Evolutionary conservation across 2,329 filamentous ascomycete species (phyloP).

Genomic region (Camillea tinctor): DNA sequence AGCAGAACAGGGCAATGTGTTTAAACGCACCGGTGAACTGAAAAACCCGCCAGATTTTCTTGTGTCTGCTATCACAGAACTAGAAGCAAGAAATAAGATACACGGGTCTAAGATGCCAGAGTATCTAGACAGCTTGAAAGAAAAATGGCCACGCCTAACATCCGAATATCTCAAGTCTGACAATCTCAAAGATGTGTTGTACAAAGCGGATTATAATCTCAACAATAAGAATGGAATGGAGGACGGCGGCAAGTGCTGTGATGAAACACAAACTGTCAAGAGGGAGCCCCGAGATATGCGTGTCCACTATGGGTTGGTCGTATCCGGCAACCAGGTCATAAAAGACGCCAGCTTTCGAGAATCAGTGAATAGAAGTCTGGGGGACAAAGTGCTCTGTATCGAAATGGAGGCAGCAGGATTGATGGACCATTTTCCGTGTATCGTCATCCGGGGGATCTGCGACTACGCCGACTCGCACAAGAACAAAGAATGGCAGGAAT

Average conservation of each 20-base stretch:
- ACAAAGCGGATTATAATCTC: slow-evolving; percentile 9
- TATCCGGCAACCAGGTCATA: slow-evolving; percentile 27
- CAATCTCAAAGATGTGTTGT: slow-evolving; percentile 17
- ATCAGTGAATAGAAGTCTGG: slow-evolving; percentile 7
- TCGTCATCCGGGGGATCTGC: slow-evolving; percentile 28
- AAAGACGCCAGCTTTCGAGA: slow-evolving; percentile 23
- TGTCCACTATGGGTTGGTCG: slow-evolving; percentile 27
- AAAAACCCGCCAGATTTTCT: slow-evolving; percentile 21
- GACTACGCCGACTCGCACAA: slow-evolving; percentile 29
- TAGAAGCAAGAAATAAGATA: slow-evolving; percentile 14
- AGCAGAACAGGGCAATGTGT: slow-evolving; percentile 5
- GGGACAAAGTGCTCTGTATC: slow-evolving; percentile 17
- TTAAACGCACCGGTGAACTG: slow-evolving; percentile 17
- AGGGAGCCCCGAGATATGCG: slow-evolving; percentile 17
- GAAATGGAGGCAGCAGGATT: slow-evolving; percentile 22
- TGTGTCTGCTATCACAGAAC: slow-evolving; percentile 16
- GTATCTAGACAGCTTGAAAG: slow-evolving; percentile 16
- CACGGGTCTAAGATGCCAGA: slow-evolving; percentile 15
- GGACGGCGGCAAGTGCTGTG: slow-evolving; percentile 16
- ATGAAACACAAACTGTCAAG: slow-evolving; percentile 13
- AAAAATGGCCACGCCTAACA: slow-evolving; percentile 14
- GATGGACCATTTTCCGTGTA: slow-evolving; percentile 24
- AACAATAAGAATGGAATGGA: not conserved
- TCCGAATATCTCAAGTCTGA: slow-evolving; percentile 17
- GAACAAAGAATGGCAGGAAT: slow-evolving; percentile 22